phyloP scores from a whole-genome alignment of 140 eudicot species.

The Senecio squalidus region DNA sequence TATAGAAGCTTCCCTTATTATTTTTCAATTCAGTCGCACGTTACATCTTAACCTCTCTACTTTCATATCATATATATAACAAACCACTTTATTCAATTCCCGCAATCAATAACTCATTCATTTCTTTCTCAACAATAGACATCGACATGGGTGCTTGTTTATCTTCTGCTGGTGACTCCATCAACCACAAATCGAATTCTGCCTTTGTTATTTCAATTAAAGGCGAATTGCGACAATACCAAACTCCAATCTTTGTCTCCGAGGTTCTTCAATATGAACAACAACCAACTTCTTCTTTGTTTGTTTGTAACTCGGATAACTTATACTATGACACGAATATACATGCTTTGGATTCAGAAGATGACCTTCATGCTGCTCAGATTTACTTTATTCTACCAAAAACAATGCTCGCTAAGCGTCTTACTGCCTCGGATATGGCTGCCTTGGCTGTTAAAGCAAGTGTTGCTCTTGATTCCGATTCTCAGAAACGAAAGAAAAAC shows the following conservation, averaged over 20 bases:
- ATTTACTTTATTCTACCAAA: constrained; percentile 54
- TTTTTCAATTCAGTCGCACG: too few species aligned
- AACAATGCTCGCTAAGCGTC: constrained; percentile 37
- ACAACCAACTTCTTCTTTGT: constrained; percentile 19
- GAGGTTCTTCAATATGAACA: constrained; percentile 34
- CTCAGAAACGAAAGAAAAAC: constrained; percentile 6
- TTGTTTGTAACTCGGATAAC: constrained; percentile 59
- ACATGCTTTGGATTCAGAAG: constrained; percentile 24
- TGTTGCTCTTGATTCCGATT: constrained; percentile 38
- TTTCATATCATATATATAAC: too few species aligned
- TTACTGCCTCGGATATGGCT: constrained; percentile 63
- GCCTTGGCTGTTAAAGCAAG: constrained; percentile 73
- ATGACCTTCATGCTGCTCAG: constrained; percentile 44
- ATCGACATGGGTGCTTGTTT: constrained; percentile 30
- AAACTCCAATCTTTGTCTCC: constrained; percentile 42
- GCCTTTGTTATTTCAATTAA: constrained; percentile 34
- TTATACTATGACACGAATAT: constrained; percentile 44
- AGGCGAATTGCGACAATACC: constrained; percentile 41
- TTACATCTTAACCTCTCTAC: too few species aligned
- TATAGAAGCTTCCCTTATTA: too few species aligned
- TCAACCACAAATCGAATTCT: constrained; percentile 12
- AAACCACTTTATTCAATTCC: too few species aligned
- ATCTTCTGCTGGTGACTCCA: constrained; percentile 20
- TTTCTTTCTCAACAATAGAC: too few species aligned
- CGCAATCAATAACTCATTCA: too few species aligned